Conservation (phyloP, 192 early-diverging fungal genomes). For the Backusella mclennaniae region DNA sequence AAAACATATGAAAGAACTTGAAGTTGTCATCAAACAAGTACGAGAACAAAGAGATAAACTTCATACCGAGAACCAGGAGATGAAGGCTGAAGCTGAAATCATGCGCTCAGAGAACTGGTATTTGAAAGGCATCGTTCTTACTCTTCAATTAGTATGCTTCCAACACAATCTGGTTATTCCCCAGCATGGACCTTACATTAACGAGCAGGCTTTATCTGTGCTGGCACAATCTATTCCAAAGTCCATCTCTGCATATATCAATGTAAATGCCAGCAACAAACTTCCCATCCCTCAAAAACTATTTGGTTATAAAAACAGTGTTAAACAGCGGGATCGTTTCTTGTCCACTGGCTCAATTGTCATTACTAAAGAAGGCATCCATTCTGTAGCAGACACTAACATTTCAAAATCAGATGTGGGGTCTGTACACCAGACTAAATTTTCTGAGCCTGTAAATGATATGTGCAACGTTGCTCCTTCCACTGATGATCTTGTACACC, state of each 20-base stretch:
- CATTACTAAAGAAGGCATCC: conserved; percentile 9
- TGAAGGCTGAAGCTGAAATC: conserved; percentile 42
- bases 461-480: neutral
- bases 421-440: conserved; percentile 6
- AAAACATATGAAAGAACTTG: conserved; percentile 72
- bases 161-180: conserved; percentile 31
- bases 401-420: conserved; percentile 1
- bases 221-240: conserved; percentile 23
- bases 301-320: conserved; percentile 10
- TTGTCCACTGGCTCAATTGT: conserved; percentile 11
- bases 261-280: conserved; percentile 34
- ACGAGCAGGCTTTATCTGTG: conserved; percentile 22
- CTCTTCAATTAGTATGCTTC: conserved; percentile 37
- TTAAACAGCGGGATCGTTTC: conserved; percentile 20
- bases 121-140: conserved; percentile 45
- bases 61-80: conserved; percentile 38
- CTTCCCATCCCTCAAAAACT: conserved; percentile 21
- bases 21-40: conserved; percentile 68
- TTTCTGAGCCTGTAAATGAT: conserved; percentile 3
- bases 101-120: conserved; percentile 49
- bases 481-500: conserved; percentile 7
- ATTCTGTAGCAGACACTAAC: neutral
- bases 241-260: conserved; percentile 24
- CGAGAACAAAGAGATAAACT: conserved; percentile 54
- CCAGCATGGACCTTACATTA: conserved; percentile 33